phyloP scores from a whole-genome alignment of 164 flowering plant genomes.

The Brasenia schreberi region DNA sequence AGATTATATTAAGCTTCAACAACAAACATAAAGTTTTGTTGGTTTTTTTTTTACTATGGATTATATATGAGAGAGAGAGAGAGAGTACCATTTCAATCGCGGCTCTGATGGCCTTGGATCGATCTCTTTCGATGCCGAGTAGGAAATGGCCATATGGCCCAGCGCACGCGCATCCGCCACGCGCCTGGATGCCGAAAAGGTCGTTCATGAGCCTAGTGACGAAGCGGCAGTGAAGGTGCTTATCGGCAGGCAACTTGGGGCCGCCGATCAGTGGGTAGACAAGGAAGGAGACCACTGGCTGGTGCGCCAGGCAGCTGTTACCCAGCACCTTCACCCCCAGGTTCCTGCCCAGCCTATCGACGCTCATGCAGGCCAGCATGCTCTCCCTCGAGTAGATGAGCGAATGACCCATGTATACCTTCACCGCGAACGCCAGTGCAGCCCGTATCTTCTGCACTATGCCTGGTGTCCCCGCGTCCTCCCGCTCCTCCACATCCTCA shows the following conservation, averaged over 20 bases:
- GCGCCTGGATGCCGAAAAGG: constrained; percentile 72
- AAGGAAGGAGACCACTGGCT: constrained; percentile 65
- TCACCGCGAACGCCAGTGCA: constrained; percentile 69
- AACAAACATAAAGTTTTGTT: no score
- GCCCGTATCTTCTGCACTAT: constrained; percentile 62
- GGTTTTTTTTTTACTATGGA: no score
- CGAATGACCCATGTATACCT: constrained; percentile 58
- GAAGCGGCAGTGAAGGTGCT: constrained; percentile 69
- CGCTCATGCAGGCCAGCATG: constrained; percentile 24
- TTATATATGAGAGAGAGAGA: no score
- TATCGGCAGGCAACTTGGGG: constrained; percentile 11
- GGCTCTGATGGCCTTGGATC: constrained; percentile 29
- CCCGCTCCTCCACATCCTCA: constrained; percentile 65
- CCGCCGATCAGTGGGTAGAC: constrained; percentile 10
- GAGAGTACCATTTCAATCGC: constrained; percentile 34
- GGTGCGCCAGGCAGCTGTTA: constrained; percentile 33
- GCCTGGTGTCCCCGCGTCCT: constrained; percentile 71
- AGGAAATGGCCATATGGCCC: constrained; percentile 70
- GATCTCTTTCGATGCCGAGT: constrained; percentile 30
- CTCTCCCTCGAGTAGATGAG: constrained; percentile 35
- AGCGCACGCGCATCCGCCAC: constrained; percentile 92
- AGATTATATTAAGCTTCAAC: no score
- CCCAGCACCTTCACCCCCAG: constrained; percentile 47
- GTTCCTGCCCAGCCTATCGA: constrained; percentile 43
- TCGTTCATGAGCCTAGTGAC: constrained; percentile 71